Conservation (phyloP, 177 flowering plant genomes). For the Tripterygium wilfordii region DNA sequence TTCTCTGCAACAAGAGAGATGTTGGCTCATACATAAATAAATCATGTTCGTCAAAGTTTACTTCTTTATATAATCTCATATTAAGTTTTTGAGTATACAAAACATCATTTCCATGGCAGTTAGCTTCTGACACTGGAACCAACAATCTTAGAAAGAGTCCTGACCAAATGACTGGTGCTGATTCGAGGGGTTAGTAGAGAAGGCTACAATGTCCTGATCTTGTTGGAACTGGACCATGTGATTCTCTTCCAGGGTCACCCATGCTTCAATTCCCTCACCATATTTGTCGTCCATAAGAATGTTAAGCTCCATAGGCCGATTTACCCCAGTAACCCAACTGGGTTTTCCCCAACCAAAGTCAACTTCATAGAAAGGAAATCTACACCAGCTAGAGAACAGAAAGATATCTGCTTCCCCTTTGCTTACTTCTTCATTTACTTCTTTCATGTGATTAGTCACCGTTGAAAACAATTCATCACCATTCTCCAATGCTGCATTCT, state of each 20-base stretch:
- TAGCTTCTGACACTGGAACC: slow-evolving; percentile 1
- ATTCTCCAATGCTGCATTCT: neutral
- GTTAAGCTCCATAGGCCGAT: neutral
- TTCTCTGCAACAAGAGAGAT: too few relatives aligned
- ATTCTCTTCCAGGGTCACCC: slow-evolving; percentile 8
- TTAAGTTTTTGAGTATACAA: too few relatives aligned
- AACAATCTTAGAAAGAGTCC: neutral
- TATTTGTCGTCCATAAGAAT: slow-evolving; percentile 4
- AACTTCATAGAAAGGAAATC: slow-evolving; percentile 9
- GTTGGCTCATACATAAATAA: too few relatives aligned
- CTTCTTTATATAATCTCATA: too few relatives aligned
- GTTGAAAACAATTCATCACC: slow-evolving; percentile 2
- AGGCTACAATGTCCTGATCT: slow-evolving; percentile 3
- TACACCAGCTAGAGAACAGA: slow-evolving; percentile 1
- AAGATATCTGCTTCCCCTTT: slow-evolving; percentile 3
- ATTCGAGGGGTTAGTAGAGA: neutral
- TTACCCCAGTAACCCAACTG: neutral
- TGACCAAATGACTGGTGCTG: neutral
- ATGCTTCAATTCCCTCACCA: slow-evolving; percentile 13
- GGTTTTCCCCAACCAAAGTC: slow-evolving; percentile 22
- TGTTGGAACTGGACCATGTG: slow-evolving; percentile 9
- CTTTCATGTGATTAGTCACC: slow-evolving; percentile 1
- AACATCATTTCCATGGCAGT: too few relatives aligned
- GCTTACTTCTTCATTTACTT: neutral
- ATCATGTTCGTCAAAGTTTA: too few relatives aligned